These are phyloP conservation scores for Sedum album DNA, from an alignment of 164 flowering plant species.

Conservation along the genomic window DNA sequence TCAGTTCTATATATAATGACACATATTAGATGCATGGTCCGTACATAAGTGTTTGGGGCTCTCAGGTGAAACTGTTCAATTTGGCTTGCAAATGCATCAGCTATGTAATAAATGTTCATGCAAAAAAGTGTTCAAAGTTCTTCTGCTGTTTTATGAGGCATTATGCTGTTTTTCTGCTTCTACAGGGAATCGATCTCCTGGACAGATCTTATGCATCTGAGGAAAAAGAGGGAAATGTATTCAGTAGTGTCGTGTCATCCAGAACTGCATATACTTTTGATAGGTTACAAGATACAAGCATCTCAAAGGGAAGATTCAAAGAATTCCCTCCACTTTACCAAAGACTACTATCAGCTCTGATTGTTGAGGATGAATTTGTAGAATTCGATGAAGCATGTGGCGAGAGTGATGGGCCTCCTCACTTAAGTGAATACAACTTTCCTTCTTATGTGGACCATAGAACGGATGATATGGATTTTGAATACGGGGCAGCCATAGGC, in stretches of 20 bases:
- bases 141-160: background rate
- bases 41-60: background rate
- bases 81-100: background rate
- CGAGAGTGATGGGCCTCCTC: constrained; percentile 24
- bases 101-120: background rate
- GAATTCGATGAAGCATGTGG: constrained; percentile 36
- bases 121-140: background rate
- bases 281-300: constrained; percentile 21
- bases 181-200: constrained; percentile 25
- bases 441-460: constrained; percentile 26
- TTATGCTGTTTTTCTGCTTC: constrained; percentile 5
- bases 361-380: constrained; percentile 61
- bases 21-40: background rate
- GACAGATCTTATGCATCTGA: constrained; percentile 23
- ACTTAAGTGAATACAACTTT: constrained; percentile 25
- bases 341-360: constrained; percentile 74
- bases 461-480: constrained; percentile 25
- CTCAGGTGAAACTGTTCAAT: background rate
- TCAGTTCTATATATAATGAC: background rate
- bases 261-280: constrained; percentile 19
- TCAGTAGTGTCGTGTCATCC: constrained; percentile 18
- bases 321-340: constrained; percentile 56
- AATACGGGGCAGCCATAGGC: constrained; percentile 24
- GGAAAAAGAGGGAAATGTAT: constrained; percentile 22
- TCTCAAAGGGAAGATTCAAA: constrained; percentile 24